Percentiles rank a stretch among this genome's conserved stretches.
phyloP scores from a whole-genome alignment of 1,284 basidiomycete genomes.

The Mycena sp. region DNA sequence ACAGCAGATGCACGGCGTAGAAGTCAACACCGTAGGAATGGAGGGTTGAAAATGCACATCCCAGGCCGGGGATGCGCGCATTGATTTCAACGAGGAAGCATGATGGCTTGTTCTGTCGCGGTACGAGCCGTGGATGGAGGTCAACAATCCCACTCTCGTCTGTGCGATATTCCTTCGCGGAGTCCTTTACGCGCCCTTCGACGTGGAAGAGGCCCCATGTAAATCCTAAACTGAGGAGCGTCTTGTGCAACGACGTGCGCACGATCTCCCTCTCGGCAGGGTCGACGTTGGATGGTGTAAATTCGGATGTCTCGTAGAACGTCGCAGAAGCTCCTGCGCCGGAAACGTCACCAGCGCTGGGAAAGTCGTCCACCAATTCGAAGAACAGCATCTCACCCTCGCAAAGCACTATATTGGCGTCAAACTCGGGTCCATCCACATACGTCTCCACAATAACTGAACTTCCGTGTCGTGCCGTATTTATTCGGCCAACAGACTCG shows the following conservation, averaged over 20 bases:
- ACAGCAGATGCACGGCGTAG: conserved; percentile 15
- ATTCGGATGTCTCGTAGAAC: conserved; percentile 23
- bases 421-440: conserved; percentile 21
- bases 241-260: conserved; percentile 8
- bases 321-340: conserved; percentile 1
- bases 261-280: conserved; percentile 9
- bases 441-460: conserved; percentile 23
- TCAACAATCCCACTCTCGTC: conserved; percentile 8
- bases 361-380: conserved; percentile 21
- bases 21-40: conserved; percentile 24
- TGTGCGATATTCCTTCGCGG: conserved; percentile 11
- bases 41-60: conserved; percentile 15
- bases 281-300: conserved; percentile 14
- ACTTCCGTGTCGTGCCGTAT: conserved; percentile 12
- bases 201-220: conserved; percentile 20
- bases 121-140: conserved; percentile 2
- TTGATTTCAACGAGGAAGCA: conserved; percentile 25
- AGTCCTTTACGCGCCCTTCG: conserved; percentile 19
- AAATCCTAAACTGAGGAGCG: conserved; percentile 7
- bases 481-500: conserved; percentile 7
- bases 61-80: conserved; percentile 23
- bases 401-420: conserved; percentile 18
- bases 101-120: background rate
- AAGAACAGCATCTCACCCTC: conserved; percentile 16
- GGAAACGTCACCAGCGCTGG: conserved; percentile 5